A percentile compares a stretch with the other conserved stretches of the same genome.
Conservation (phyloP, 2,329 filamentous ascomycete species). For the Cryphonectria carpinicola region DNA sequence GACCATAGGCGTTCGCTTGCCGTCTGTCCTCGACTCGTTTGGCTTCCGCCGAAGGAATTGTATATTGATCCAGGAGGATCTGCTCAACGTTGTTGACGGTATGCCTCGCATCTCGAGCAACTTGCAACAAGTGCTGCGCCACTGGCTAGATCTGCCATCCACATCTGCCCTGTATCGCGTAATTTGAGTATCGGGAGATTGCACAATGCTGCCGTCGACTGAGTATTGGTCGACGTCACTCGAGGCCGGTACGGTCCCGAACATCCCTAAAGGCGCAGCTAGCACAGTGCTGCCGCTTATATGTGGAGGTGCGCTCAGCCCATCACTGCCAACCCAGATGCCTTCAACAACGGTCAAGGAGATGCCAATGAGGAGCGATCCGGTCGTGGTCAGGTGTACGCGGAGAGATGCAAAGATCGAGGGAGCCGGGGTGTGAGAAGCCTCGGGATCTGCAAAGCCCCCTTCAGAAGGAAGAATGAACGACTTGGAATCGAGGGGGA, state of each 20-base stretch:
- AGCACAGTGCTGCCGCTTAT: conserved; percentile 51
- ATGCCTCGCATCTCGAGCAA: conserved; percentile 56
- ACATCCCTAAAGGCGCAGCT: conserved; percentile 58
- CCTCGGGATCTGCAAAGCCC: conserved; percentile 37
- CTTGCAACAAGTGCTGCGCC: conserved; percentile 55
- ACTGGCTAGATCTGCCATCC: conserved; percentile 48
- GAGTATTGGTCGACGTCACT: conserved; percentile 41
- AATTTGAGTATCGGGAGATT: conserved; percentile 58
- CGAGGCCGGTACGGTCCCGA: conserved; percentile 47
- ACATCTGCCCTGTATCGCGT: conserved; percentile 46
- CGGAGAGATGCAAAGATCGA: conserved; percentile 55
- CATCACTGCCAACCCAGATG: conserved; percentile 51
- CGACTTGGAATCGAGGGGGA: conserved; percentile 58
- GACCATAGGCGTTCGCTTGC: conserved; percentile 44
- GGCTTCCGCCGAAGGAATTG: conserved; percentile 51
- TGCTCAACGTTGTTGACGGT: conserved; percentile 46
- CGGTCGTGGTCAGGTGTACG: conserved; percentile 60
- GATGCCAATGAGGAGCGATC: conserved; percentile 55
- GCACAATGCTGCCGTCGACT: conserved; percentile 45
- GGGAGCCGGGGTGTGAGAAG: conserved; percentile 32
- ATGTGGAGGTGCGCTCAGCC: conserved; percentile 43
- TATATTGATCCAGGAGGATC: conserved; percentile 56
- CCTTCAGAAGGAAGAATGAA: conserved; percentile 48
- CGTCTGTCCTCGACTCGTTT: conserved; percentile 47
- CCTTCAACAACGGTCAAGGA: conserved; percentile 52